Conservation (phyloP, 257 asterid genomes). For the Vinca minor region DNA sequence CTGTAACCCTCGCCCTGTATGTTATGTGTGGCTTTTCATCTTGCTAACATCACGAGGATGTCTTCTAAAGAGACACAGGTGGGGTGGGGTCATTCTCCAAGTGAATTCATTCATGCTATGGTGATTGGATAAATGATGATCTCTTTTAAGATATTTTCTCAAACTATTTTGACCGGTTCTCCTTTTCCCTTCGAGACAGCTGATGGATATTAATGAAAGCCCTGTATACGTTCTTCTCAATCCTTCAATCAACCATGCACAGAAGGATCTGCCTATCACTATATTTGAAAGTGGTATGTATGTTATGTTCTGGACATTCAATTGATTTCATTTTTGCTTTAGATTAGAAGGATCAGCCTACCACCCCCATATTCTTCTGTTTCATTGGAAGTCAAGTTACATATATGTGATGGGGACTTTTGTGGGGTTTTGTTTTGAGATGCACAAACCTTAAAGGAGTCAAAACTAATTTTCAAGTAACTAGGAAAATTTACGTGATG, state of each 20-base stretch:
- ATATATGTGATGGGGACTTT: not conserved
- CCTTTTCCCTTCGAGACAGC: slow-evolving; percentile 30
- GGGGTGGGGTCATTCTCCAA: not conserved
- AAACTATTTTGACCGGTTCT: not conserved
- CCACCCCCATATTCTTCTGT: not conserved
- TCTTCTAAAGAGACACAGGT: not conserved
- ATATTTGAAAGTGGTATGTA: slow-evolving; percentile 87
- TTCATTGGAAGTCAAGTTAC: not conserved
- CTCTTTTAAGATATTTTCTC: not conserved
- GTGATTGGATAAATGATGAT: not conserved
- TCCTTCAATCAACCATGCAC: slow-evolving; percentile 83
- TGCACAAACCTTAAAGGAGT: no score
- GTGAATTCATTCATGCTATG: no score
- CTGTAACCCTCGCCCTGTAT: not conserved
- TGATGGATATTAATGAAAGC: slow-evolving; percentile 95
- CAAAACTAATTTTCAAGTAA: not conserved
- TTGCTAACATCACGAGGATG: no score
- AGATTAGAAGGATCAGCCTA: not conserved
- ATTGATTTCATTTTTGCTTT: not conserved
- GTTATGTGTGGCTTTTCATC: not conserved
- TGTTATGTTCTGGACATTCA: not conserved
- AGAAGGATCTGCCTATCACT: slow-evolving; percentile 86
- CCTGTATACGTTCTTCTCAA: slow-evolving; percentile 89
- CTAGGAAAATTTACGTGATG: not conserved
- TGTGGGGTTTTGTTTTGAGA: no score